phyloP scores from a whole-genome alignment of 495 filamentous ascomycete genomes.

The Stereocaulon alpinum region DNA sequence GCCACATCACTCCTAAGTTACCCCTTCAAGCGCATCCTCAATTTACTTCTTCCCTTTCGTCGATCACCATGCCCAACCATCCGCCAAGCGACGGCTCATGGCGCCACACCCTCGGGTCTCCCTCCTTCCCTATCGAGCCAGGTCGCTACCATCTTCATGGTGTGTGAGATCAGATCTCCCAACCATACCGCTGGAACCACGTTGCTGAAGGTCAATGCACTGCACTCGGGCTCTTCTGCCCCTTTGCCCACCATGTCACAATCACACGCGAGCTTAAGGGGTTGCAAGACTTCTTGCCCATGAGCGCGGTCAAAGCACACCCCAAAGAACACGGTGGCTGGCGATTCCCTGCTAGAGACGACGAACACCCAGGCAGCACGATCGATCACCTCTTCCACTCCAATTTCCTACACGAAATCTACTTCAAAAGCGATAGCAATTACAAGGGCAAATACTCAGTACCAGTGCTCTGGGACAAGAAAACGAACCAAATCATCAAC shows the following conservation, averaged over 20 bases:
- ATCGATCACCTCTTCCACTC: constrained; percentile 41
- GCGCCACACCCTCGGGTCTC: constrained; percentile 12
- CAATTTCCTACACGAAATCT: constrained; percentile 41
- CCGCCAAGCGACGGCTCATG: constrained; percentile 16
- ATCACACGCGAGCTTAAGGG: constrained; percentile 69
- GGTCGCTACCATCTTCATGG: constrained; percentile 67
- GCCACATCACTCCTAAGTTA: not conserved
- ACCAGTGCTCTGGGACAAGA: constrained; percentile 48
- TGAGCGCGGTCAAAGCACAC: constrained; percentile 64
- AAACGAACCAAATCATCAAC: constrained; percentile 37
- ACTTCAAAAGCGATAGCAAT: constrained; percentile 39
- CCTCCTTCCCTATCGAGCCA: constrained; percentile 57
- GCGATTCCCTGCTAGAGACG: constrained; percentile 37
- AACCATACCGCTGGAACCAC: not conserved
- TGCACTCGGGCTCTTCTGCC: constrained; percentile 40
- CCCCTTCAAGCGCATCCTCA: not conserved
- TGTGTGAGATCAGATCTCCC: constrained; percentile 32
- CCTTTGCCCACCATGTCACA: constrained; percentile 58
- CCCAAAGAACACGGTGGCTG: constrained; percentile 47
- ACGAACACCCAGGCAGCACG: constrained; percentile 42
- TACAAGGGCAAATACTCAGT: constrained; percentile 46
- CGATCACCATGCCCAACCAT: constrained; percentile 12
- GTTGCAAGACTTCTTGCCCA: constrained; percentile 56
- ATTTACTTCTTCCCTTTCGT: not conserved
- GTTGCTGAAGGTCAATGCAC: constrained; percentile 1